Evolutionary conservation across 1,284 basidiomycete genomes (phyloP), one percentile per base, ranked within the genome.

Genomic region (Malassezia furfur): DNA sequence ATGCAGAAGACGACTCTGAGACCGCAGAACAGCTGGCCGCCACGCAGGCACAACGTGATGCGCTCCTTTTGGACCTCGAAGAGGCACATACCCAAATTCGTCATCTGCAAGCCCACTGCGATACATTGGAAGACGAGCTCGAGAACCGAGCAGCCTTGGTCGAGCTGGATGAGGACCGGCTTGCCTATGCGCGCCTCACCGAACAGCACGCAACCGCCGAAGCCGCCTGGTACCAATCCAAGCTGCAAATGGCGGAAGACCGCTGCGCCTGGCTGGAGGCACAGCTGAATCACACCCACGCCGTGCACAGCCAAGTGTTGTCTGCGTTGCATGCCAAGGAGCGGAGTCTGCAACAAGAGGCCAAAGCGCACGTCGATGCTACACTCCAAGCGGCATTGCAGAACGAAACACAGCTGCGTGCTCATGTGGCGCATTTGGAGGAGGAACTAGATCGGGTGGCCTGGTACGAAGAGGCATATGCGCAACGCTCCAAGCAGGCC

Each of bases 401-500:
- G 4, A 44, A 36, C 12, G 32, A 46, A 44, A n/a, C 31, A 25
- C 8, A 21, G 14, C 15, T 46, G 15, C 44, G 19, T 32, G 44
- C 21, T 14, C 8, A 45, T 12, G 28, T 50, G 12, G 19, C 22
- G 17, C 39, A 37, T 5, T 34, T 51, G 5, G 19, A 36, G n/a
- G 44, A 40, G 10, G 49, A 51, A 25, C 25, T 57, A 8, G 36
- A 57, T 7, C 41, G 37, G 3, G 21, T 57, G 5, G 39, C 50
- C 11, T 52, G 50, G 50, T 57, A 43, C 37, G 25, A 57, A 46
- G 50, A 52, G 9, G 55, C 55, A 2, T 57, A 52, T 25, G 45
- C 51, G n/a, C 50, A 44, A 22, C 50, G 50, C 9, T 40, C 35
- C 15, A 30, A 35, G 9, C 55, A 57, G 35, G 31, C 25, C 6